Percentiles rank a stretch among this genome's conserved stretches.
Conservation (phyloP, 495 filamentous ascomycete species). For the Penicillium argentinense region DNA sequence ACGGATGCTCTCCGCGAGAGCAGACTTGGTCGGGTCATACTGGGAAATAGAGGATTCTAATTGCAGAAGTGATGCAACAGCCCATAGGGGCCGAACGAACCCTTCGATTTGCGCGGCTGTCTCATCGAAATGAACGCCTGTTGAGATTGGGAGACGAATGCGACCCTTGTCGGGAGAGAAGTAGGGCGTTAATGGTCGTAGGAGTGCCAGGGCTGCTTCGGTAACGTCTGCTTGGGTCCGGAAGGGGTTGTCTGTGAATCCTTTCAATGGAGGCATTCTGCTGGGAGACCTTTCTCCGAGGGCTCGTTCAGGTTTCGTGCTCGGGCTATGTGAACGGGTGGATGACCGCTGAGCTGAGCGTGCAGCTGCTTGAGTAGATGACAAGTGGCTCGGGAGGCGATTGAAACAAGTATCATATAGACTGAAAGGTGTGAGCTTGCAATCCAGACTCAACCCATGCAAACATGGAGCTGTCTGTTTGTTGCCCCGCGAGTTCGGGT, state of each 20-base stretch:
- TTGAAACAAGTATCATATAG: too few species aligned
- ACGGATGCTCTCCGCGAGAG: neutral
- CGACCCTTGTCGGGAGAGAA: slow-evolving; percentile 13
- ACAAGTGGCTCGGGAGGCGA: too few species aligned
- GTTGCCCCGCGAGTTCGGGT: neutral
- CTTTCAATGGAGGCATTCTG: slow-evolving; percentile 11
- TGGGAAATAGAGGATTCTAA: neutral
- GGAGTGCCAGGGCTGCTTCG: slow-evolving; percentile 10
- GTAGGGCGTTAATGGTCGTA: slow-evolving; percentile 12
- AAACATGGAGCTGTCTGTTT: too few species aligned
- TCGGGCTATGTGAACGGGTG: too few species aligned
- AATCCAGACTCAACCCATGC: too few species aligned
- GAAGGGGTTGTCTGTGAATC: slow-evolving; percentile 12
- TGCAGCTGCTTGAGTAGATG: too few species aligned
- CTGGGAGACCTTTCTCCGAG: too few species aligned
- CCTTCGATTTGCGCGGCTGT: slow-evolving; percentile 23
- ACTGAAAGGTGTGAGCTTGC: too few species aligned
- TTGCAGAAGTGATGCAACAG: slow-evolving; percentile 11
- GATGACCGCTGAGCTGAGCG: too few species aligned
- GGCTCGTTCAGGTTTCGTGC: too few species aligned
- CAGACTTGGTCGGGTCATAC: neutral
- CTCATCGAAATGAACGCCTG: slow-evolving; percentile 21
- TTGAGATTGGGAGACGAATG: slow-evolving; percentile 18
- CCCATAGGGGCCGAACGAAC: slow-evolving; percentile 23
- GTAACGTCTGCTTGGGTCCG: slow-evolving; percentile 13